Base-by-base conservation (phyloP, 2,329 filamentous ascomycete genomes). In the Colletotrichum sp. region DNA sequence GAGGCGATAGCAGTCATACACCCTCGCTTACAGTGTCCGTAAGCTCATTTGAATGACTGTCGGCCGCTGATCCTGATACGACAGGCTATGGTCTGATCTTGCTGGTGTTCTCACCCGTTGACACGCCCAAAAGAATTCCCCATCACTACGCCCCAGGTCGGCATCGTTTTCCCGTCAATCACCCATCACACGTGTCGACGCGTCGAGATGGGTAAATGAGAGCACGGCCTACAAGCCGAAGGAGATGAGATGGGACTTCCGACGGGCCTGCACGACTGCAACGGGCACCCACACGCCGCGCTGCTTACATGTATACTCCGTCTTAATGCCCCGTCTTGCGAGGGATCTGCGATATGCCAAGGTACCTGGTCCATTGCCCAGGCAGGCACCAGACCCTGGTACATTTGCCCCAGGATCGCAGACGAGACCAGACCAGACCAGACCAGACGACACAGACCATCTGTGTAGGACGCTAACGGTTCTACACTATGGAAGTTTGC, bases 141-240 rank as follows among this genome's bases (percentile, higher is more conserved):
- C n/a, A 32, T 65, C 66, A 32, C 28, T 67, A 26, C 44, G 49
- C 44, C n/a, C 15, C 49, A 18, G 34, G 32, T 59, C 59, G 44
- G 59, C 68, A 55, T 55, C 24, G 18, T 63, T 73, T 73, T 73
- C 66, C 71, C 66, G 64, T 69, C 66, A 69, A 70, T 73, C 65
- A 69, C 57, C 30, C 21, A 57, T 28, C 57, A 26, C 39, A 70
- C 57, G 39, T 39, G 71, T 73, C 66, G 59, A 70, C 66, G 66
- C 71, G 66, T 30, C 39, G 30, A 26, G 36, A 62, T 60, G 64
- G 71, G 36, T 30, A 32, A 59, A 49, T 57, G 28, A 24, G n/a
- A 18, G 39, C 21, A 32, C 28, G 55, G 30, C 44, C 30, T 30
- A 39, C 16, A 36, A n/a, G 16, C 63, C 36, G 49, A 28, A 44